Conservation (phyloP, 768 basidiomycete species). For the Strobilomyces dryophilus region DNA sequence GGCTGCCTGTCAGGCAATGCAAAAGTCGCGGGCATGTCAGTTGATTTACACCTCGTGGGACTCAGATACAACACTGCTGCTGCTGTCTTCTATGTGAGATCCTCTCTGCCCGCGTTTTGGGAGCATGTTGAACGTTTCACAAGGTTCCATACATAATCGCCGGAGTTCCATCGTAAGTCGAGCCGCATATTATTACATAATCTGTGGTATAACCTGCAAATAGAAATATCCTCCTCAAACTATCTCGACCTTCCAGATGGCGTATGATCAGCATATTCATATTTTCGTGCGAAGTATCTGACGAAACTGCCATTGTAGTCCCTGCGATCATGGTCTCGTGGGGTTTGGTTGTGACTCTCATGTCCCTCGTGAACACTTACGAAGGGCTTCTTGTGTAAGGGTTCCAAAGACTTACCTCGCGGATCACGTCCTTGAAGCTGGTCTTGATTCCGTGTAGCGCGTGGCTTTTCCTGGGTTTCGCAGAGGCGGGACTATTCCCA, state of each 20-base stretch:
- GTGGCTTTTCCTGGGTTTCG: neutral
- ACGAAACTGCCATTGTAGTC: neutral
- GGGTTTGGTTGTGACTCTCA: neutral
- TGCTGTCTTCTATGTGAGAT: neutral
- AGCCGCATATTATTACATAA: neutral
- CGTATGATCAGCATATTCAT: neutral
- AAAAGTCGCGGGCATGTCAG: neutral
- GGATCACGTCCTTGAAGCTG: neutral
- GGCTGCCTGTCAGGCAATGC: neutral
- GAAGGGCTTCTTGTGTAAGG: neutral
- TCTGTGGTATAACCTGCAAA: neutral
- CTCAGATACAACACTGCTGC: conserved; percentile 1
- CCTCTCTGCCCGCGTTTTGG: neutral
- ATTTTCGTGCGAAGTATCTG: neutral
- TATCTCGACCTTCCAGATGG: conserved; percentile 1
- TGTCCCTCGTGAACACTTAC: neutral
- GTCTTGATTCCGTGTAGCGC: neutral
- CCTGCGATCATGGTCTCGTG: neutral
- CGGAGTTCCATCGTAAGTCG: neutral
- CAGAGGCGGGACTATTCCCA: neutral
- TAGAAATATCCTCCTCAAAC: neutral
- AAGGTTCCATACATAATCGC: conserved; percentile 9
- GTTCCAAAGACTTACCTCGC: neutral
- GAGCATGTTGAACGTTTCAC: neutral
- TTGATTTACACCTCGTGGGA: neutral